Base-by-base conservation (phyloP, 2,329 filamentous ascomycete species). In the Amauroascus niger region DNA sequence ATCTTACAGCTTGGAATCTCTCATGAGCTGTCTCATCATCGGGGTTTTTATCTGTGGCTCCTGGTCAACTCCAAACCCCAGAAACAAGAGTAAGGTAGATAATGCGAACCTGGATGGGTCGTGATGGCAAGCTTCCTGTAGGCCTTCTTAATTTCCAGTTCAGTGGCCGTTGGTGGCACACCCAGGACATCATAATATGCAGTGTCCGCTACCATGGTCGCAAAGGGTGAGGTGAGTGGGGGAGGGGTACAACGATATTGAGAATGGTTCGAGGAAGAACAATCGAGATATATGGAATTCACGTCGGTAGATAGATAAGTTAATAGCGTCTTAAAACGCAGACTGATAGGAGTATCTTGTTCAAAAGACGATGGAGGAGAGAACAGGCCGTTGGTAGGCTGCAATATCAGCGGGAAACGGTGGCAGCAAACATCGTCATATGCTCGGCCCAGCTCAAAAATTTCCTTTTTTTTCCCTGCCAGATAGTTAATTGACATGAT, bases 71-170 rank as follows among this genome's bases (percentile, higher is more conserved):
- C 60, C 53, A 61, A 61, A 43, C 49, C 20, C 20, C 13, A 18
- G 18, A 51, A 32, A 6, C 5, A 28, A 16, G n/a, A 8, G 40
- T 14, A 8, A 35, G n/a, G 9, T 6, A 32, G 18, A 43, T 74
- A 62, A n/a, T n/a, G n/a, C n/a, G n/a, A 74, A 87, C 86, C 87
- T 59, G 88, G 88, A 70, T 96, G 91, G 65, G 95, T 88, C 62
- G 90, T 81, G 70, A 97, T 96, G 62, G 93, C 93, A 62, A 93
- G 80, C 74, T 91, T 96, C 68, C 90, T 83, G 73, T 96, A 96
- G 26, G 90, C 90, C 75, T 95, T 95, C 72, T 96, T 96, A 73
- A 96, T 96, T 69, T 96, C 89, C 49, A 95, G 80, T 69, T 91
- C 87, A 37, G 87, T 86, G 28, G 90, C 91, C 53, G 85, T 88